phyloP scores from a whole-genome alignment of 225 moss, liverwort and hornwort genomes.

The Thuidium tamariscinum region DNA sequence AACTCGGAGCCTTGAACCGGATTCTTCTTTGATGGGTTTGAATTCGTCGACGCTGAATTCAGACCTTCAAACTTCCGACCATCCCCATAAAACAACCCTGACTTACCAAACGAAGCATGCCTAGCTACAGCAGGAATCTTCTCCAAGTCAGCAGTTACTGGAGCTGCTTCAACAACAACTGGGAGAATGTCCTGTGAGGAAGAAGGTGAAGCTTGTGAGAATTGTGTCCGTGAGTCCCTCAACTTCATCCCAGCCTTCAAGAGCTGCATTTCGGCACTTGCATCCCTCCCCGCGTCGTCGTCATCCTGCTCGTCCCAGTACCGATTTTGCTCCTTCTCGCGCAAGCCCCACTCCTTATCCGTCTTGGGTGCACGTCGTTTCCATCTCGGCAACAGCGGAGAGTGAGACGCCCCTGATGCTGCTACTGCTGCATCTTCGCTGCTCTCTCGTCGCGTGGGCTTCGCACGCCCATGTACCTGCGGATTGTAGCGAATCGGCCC shows the following conservation, averaged over 20 bases:
- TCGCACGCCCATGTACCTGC: conserved; percentile 1
- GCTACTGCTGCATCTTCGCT: background rate
- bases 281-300: background rate
- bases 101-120: background rate
- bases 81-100: conserved; percentile 12
- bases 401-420: background rate
- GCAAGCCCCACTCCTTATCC: conserved; percentile 1
- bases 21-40: background rate
- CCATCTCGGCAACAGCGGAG: conserved; percentile 11
- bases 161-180: background rate
- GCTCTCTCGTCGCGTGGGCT: background rate
- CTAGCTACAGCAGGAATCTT: background rate
- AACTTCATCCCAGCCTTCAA: conserved; percentile 16
- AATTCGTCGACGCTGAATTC: background rate
- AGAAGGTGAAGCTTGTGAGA: background rate
- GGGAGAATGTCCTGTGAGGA: background rate
- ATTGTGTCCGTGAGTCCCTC: background rate
- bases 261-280: conserved; percentile 13
- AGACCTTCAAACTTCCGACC: conserved; percentile 22
- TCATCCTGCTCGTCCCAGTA: background rate
- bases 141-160: background rate
- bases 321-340: background rate
- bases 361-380: conserved; percentile 3
- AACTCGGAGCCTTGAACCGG: background rate
- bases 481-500: conserved; percentile 44